Base-by-base conservation (phyloP, 1,284 basidiomycete species). In the Apiotrichum sp. region DNA sequence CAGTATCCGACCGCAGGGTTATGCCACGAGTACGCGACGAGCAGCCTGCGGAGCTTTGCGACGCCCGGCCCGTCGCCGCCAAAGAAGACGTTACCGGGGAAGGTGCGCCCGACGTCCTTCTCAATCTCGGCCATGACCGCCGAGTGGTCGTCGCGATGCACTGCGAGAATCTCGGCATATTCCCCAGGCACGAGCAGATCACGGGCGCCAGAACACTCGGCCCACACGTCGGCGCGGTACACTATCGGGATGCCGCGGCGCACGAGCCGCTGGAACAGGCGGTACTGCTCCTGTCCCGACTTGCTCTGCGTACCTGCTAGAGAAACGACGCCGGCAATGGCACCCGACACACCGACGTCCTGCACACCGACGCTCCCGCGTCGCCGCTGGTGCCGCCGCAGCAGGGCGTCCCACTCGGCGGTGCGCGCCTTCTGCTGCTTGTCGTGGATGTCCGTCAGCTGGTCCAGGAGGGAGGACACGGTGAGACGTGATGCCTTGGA, bases 131-230 rank as follows among this genome's bases (percentile, higher is more conserved):
- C 72, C 51, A 78, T 74, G 49, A 84, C 81, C 0, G 88, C 84
- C 44, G 82, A 80, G 29, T 78, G 78, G 42, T 81, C 82, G 35
- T 80, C 79, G 32, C 77, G 78, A 61, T 85, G 82, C 40, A 76
- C 73, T 0, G 80, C 80, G 31, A 95, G 78, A 56, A 98, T 76
- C 70, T 98, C 95, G 51, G 83, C 80, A 71, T 97, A 98, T 57
- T 89, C 75, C 2, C 96, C 95, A 0, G 95, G 95, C 66, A 97
- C 92, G 56, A 85, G 84, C 78, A 93, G 86, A 72, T 97, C 93
- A 65, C 89, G 79, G 1, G 87, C 93, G 1, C 93, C 92, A 57
- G 87, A 90, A 71, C 90, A 96, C 77, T 98, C 95, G 2, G 65
- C 66, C 70, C 72, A 76, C 41, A 91, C 82, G 69, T 95, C 92